Conservation (phyloP, 306 rosid species). For the Inga oerstediana region DNA sequence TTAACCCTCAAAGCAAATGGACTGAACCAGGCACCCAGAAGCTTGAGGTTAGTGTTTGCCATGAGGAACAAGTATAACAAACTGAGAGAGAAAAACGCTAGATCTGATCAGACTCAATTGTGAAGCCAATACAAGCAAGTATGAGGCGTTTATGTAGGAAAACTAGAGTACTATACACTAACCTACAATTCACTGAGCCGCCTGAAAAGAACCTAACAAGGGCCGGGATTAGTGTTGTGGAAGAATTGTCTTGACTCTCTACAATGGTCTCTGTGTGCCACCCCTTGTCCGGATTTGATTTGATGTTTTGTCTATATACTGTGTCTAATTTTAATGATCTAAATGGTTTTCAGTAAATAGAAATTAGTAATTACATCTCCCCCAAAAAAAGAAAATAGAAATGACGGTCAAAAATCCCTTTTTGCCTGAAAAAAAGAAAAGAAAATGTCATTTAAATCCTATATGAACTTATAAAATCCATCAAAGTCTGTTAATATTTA, state of each 20-base stretch:
- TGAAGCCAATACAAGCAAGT: neutral
- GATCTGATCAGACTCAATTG: neutral
- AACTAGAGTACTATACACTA: neutral
- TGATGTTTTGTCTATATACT: neutral
- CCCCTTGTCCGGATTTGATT: neutral
- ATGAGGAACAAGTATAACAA: conserved; percentile 8
- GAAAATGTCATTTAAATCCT: too few species aligned
- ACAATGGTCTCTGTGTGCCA: neutral
- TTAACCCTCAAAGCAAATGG: conserved; percentile 32
- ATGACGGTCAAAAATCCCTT: neutral
- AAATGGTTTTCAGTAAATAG: too few species aligned
- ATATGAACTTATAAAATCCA: too few species aligned
- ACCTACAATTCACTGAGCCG: neutral
- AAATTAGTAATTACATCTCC: too few species aligned
- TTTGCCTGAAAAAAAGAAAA: neutral
- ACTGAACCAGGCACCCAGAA: conserved; percentile 44
- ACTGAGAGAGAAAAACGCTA: neutral
- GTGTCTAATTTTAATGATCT: too few species aligned
- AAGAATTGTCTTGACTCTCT: neutral
- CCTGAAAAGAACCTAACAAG: neutral
- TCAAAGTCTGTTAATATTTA: too few species aligned
- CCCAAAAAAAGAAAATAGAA: neutral
- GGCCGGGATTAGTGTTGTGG: neutral
- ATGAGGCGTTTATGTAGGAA: neutral
- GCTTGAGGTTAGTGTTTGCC: conserved; percentile 37